Conservation (phyloP, 176 grass and related monocot genomes). For the Rhipidocladum racemiflorum region DNA sequence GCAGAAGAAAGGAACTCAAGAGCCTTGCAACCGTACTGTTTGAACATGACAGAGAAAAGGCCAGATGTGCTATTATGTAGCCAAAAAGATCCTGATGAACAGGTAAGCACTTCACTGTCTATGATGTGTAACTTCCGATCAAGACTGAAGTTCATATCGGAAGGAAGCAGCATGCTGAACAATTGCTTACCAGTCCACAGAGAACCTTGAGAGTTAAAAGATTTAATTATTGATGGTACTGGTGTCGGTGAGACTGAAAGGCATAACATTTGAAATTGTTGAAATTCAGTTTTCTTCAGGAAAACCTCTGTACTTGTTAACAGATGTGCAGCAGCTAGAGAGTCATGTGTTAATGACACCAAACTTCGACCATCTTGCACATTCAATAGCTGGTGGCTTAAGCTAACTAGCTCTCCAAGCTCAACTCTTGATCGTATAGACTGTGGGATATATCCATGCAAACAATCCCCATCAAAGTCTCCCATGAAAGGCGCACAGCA, state of each 20-base stretch:
- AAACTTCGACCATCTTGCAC: slow-evolving; percentile 78
- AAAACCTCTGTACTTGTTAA: slow-evolving; percentile 49
- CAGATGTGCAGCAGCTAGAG: slow-evolving; percentile 62
- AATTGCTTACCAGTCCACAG: slow-evolving; percentile 81
- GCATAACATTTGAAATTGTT: slow-evolving; percentile 75
- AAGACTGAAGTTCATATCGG: slow-evolving; percentile 46
- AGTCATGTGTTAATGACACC: slow-evolving; percentile 82
- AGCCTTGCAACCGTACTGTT: slow-evolving; percentile 51
- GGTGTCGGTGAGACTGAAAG: slow-evolving; percentile 27
- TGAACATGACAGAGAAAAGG: slow-evolving; percentile 67
- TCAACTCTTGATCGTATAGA: slow-evolving; percentile 69
- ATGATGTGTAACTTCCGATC: slow-evolving; percentile 43
- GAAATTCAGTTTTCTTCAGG: slow-evolving; percentile 63
- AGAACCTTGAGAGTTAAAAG: slow-evolving; percentile 32
- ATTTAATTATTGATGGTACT: slow-evolving; percentile 44
- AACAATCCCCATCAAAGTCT: slow-evolving; percentile 95
- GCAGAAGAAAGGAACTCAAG: slow-evolving; percentile 63
- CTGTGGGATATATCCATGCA: slow-evolving; percentile 93
- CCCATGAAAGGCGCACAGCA: slow-evolving; percentile 80
- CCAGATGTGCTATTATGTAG: slow-evolving; percentile 52
- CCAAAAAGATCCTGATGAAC: slow-evolving; percentile 51
- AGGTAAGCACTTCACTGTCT: slow-evolving; percentile 53
- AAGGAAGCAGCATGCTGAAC: slow-evolving; percentile 72
- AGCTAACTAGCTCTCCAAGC: slow-evolving; percentile 61
- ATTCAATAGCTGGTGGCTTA: slow-evolving; percentile 69